Base-by-base conservation (phyloP, 768 basidiomycete species). In the Pulveroboletus sp. region DNA sequence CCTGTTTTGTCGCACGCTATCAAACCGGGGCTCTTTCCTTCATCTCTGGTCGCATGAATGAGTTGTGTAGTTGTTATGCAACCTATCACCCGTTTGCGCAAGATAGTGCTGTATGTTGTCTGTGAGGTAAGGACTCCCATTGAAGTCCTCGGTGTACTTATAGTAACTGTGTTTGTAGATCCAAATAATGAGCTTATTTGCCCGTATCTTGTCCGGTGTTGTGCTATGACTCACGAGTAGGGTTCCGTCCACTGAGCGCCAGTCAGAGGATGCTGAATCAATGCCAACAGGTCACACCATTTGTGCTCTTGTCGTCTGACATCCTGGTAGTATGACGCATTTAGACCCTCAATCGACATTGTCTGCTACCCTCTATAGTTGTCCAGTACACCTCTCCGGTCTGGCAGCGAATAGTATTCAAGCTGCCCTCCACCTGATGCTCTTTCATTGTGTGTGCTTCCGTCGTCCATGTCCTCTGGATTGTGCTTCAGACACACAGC, bases 71-170 rank as follows among this genome's bases (percentile, higher is more conserved):
- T 53, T 27, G 32, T 27, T 51, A 49, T 43, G 27, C 24, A 46
- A 35, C 50, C 26, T 51, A 39, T 45, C 35, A 30, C 36, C 24
- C 26, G 27, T 55, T 55, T 44, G 43, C 63, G 63, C 63, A 64
- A 64, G 58, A 64, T 57, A 60, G 59, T 50, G 54, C 24, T 61
- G 61, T 64, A 47, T 43, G 38, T 50, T 47, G 26, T 46, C 38
- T 52, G 14, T 40, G 51, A 63, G 62, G 62, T 63, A 53, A 49
- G 41, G 24, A 2, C 31, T 52, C 4, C 10, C 12, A 8, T 31
- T n/a, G 24, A 35, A 43, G 27, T 21, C 33, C 1, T 47, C 11
- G 3, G 6, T 3, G 12, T 33, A 6, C 18, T 6, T 18, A n/a
- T 47, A 28, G 2, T 59, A 37, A 62, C 30, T 17, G n/a, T 51